Evolutionary conservation across 768 basidiomycete species (phyloP).

Genomic region (Mycena amicta): DNA sequence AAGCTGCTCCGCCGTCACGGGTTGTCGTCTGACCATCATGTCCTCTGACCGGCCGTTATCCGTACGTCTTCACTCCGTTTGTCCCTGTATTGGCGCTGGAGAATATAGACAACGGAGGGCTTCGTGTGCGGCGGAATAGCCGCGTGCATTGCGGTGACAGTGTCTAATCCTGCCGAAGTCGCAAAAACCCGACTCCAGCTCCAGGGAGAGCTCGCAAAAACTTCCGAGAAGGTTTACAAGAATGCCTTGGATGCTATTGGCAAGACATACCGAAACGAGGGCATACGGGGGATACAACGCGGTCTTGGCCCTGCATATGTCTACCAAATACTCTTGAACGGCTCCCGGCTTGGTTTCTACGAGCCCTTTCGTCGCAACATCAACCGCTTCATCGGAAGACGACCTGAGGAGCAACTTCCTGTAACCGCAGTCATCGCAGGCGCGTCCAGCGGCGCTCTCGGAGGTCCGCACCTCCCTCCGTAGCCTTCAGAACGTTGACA

Average conservation of each 20-base stretch:
- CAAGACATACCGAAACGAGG: conserved; percentile 91
- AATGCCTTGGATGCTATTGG: conserved; percentile 82
- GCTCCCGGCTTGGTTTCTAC: conserved; percentile 51
- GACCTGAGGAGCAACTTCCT: conserved; percentile 66
- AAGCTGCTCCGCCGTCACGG: conserved; percentile 28
- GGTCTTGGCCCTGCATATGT: conserved; percentile 85
- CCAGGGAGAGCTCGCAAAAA: conserved; percentile 90
- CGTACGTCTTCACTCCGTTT: too few species aligned
- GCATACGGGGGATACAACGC: conserved; percentile 88
- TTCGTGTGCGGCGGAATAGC: conserved; percentile 91
- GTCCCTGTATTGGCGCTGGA: too few species aligned
- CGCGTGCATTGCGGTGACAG: conserved; percentile 87
- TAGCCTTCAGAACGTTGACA: conserved; percentile 3
- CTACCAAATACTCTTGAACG: neutral
- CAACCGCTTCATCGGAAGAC: conserved; percentile 69
- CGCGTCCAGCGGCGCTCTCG: conserved; percentile 86
- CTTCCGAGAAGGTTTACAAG: conserved; percentile 76
- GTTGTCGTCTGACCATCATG: neutral
- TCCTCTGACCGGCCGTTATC: neutral
- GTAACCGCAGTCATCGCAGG: conserved; percentile 84
- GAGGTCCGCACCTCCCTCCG: conserved; percentile 54
- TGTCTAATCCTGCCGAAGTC: conserved; percentile 81
- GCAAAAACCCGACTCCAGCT: conserved; percentile 96
- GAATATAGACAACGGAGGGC: conserved; percentile 72
- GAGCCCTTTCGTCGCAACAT: conserved; percentile 81